Evolutionary conservation across 495 filamentous ascomycete species (phyloP), one percentile per base, ranked within the genome.

Genomic region (Pseudoneurospora amorphoporcata): DNA sequence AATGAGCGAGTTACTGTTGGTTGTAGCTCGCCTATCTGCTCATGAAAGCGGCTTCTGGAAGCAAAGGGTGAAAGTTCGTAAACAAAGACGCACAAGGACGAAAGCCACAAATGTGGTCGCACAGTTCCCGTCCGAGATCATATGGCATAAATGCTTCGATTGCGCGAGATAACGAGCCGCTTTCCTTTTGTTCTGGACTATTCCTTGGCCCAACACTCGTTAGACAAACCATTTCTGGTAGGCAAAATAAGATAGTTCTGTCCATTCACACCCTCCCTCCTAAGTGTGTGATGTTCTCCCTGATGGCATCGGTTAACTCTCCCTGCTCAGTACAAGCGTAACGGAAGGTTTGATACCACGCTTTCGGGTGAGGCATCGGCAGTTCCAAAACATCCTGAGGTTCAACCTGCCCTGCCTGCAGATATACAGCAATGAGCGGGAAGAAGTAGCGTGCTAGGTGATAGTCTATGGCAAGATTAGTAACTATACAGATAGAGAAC

Each of bases 321-420:
- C 79, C 83, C 68, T 82, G 77, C 8, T 86, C 85, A 0, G 83
- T 87, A 74, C 89, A 88, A 47, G 85, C 80, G 74, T 86, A 84
- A 12, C 78, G 79, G 23, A 88, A 80, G 2, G 85, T 86, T 68
- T 84, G 80, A 0, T 71, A 69, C 87, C 87, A 90, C 9, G 77
- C 83, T 68, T 86, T 82, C 0, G 88, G 87, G 65, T 84, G 81
- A 14, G 87, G 88, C 69, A 90, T 53, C 0, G 88, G 88, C 10
- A 90, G 79, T 68, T 90, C 86, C 42, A 90, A 78, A 2, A 83
- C 77, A 71, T 89, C 87, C 38, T 84, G 82, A 37, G 81, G 81
- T 41, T 77, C 77, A 19, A 89, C 80, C 75, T 23, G 85, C 83
- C 32, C 84, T 82, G 2, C 84, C 86, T 83, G 78, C 53, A 90